Percentiles rank a stretch among this genome's conserved stretches.
Evolutionary conservation across 495 filamentous ascomycete species (phyloP).

Genomic region (Lasiosphaeria miniovina): DNA sequence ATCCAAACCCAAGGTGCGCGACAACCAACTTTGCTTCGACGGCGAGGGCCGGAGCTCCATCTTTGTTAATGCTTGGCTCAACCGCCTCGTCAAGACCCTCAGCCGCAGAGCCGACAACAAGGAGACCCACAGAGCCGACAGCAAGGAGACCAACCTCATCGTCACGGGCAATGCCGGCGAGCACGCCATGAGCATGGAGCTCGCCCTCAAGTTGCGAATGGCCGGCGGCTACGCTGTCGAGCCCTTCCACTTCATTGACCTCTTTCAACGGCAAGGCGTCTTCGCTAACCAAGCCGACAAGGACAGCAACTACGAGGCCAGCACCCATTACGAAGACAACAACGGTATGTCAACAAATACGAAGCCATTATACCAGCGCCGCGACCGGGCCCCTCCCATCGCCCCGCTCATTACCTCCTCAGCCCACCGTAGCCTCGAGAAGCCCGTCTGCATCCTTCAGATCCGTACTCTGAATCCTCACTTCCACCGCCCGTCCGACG

Average conservation of each 20-base stretch:
- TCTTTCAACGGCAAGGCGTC: constrained; percentile 12
- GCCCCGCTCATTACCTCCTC: background rate
- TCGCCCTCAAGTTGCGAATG: constrained; percentile 24
- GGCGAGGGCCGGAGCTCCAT: constrained; percentile 27
- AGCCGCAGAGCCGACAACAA: background rate
- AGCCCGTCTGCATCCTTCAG: constrained; percentile 17
- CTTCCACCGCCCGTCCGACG: constrained; percentile 21
- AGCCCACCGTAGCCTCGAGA: too few species aligned
- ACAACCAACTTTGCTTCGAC: constrained; percentile 15
- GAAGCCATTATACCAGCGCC: background rate
- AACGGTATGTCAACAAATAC: constrained; percentile 1
- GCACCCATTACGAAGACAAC: background rate
- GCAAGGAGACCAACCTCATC: constrained; percentile 8
- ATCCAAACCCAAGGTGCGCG: constrained; percentile 28
- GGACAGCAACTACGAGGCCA: background rate
- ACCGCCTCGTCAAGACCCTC: constrained; percentile 10
- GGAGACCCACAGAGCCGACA: background rate
- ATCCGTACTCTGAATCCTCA: constrained; percentile 29
- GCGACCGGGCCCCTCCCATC: background rate
- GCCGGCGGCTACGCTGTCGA: constrained; percentile 35
- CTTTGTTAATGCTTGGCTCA: constrained; percentile 32
- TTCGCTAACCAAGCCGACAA: background rate
- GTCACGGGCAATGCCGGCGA: constrained; percentile 34
- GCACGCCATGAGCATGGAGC: constrained; percentile 31
- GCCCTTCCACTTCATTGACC: constrained; percentile 30